These are phyloP conservation scores for Dinochytrium kinnereticum DNA, from an alignment of 371 early-diverging fungal species.

Conservation along the genomic window DNA sequence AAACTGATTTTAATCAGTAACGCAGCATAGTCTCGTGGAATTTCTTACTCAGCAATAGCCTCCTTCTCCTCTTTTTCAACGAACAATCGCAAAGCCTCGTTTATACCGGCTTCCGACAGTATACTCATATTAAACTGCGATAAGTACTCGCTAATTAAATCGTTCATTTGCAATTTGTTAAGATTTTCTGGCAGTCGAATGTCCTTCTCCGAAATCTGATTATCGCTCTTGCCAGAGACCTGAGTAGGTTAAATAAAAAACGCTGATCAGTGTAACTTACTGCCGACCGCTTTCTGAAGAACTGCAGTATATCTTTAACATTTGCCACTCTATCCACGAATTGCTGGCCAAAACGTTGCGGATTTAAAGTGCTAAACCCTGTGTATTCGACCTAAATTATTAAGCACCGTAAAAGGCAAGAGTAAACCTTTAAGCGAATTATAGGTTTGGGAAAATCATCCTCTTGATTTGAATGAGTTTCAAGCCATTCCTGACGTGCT, in stretches of 20 bases:
- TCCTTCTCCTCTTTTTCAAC: constrained; percentile 91
- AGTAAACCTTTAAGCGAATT: constrained; percentile 61
- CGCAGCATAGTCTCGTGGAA: no score
- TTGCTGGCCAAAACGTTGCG: constrained; percentile 80
- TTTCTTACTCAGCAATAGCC: constrained; percentile 59
- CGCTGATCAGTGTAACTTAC: not conserved
- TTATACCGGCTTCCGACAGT: constrained; percentile 79
- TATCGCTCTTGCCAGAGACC: constrained; percentile 3
- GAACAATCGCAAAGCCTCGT: constrained; percentile 75
- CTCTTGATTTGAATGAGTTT: constrained; percentile 34
- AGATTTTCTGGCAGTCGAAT: constrained; percentile 62
- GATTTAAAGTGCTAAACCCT: constrained; percentile 80
- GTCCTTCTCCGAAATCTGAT: constrained; percentile 16
- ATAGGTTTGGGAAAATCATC: constrained; percentile 68
- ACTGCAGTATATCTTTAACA: constrained; percentile 87
- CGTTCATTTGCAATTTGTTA: constrained; percentile 74
- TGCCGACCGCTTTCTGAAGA: constrained; percentile 61
- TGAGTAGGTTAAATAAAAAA: not conserved
- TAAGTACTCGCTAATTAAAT: constrained; percentile 75
- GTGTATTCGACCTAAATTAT: constrained; percentile 76
- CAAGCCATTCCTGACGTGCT: constrained; percentile 68
- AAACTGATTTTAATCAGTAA: not conserved
- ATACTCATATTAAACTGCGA: constrained; percentile 68
- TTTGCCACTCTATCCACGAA: constrained; percentile 93
- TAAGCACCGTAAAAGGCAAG: not conserved